Percentiles rank a stretch among this genome's conserved stretches.
phyloP scores from a whole-genome alignment of 1,284 basidiomycete species.

The Omphalotus olearius region DNA sequence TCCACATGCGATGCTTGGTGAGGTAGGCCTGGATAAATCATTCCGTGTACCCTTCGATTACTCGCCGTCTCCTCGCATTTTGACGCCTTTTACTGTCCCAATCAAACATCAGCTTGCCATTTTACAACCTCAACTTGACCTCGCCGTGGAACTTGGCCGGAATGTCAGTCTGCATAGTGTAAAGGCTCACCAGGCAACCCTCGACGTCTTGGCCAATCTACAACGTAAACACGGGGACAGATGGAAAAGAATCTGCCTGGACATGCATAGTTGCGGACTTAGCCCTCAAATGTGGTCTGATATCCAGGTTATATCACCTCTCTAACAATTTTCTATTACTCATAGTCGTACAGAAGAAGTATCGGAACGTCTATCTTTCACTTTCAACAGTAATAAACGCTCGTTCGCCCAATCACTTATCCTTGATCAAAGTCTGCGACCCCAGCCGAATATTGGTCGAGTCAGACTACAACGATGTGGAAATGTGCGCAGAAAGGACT shows the following conservation, averaged over 20 bases:
- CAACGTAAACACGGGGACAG: conserved; percentile 40
- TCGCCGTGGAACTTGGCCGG: conserved; percentile 69
- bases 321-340: background rate
- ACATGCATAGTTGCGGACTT: conserved; percentile 76
- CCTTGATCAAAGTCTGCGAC: conserved; percentile 56
- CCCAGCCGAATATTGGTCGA: conserved; percentile 68
- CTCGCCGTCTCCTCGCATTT: conserved; percentile 36
- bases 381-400: conserved; percentile 75
- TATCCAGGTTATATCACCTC: conserved; percentile 50
- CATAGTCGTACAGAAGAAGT: conserved; percentile 42
- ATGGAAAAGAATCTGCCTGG: conserved; percentile 64
- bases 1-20: conserved; percentile 73
- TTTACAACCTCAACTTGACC: conserved; percentile 69
- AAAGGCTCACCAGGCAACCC: conserved; percentile 60
- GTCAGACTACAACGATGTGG: conserved; percentile 66
- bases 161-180: conserved; percentile 82
- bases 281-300: conserved; percentile 63
- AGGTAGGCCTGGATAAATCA: conserved; percentile 76
- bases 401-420: conserved; percentile 53
- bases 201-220: conserved; percentile 56
- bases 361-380: conserved; percentile 72
- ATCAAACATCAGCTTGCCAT: conserved; percentile 69
- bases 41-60: conserved; percentile 64
- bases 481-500: conserved; percentile 48
- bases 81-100: conserved; percentile 70